Percentiles rank a stretch among this genome's conserved stretches.
These are phyloP conservation scores for Monilinia fructigena DNA, from an alignment of 2,329 filamentous ascomycete genomes.

Conservation along the genomic window DNA sequence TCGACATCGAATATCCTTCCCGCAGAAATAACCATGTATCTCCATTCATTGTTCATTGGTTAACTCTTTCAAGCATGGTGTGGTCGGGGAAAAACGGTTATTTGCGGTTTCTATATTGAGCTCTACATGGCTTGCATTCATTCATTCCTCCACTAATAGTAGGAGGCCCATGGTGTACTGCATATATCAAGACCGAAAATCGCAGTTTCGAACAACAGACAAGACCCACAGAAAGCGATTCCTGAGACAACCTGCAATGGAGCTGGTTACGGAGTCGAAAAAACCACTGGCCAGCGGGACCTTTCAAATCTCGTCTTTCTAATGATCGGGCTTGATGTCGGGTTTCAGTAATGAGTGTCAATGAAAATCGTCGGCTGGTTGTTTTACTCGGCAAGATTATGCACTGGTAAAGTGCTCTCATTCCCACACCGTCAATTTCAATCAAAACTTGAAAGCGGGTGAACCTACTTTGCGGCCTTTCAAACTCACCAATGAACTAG, in stretches of 20 bases:
- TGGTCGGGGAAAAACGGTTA: constrained; percentile 6
- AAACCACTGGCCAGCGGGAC: neutral
- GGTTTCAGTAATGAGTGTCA: no score
- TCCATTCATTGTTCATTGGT: constrained; percentile 3
- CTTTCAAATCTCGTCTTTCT: neutral
- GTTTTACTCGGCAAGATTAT: neutral
- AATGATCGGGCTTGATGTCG: neutral
- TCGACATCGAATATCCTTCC: neutral
- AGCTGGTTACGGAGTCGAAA: neutral
- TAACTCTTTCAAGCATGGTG: neutral
- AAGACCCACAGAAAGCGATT: neutral
- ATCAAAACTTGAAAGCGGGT: neutral
- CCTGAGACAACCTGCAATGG: neutral
- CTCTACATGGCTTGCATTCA: neutral
- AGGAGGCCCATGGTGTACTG: neutral
- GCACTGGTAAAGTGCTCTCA: neutral
- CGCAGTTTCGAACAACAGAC: neutral
- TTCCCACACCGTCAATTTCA: neutral
- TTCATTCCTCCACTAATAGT: constrained; percentile 9
- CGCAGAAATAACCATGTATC: constrained; percentile 1
- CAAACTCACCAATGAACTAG: neutral
- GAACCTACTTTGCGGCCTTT: neutral
- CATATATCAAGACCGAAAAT: constrained; percentile 2
- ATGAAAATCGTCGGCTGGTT: neutral
- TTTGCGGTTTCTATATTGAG: neutral